Base-by-base conservation (phyloP, 2,329 filamentous ascomycete species). In the Phialocephala subalpina region DNA sequence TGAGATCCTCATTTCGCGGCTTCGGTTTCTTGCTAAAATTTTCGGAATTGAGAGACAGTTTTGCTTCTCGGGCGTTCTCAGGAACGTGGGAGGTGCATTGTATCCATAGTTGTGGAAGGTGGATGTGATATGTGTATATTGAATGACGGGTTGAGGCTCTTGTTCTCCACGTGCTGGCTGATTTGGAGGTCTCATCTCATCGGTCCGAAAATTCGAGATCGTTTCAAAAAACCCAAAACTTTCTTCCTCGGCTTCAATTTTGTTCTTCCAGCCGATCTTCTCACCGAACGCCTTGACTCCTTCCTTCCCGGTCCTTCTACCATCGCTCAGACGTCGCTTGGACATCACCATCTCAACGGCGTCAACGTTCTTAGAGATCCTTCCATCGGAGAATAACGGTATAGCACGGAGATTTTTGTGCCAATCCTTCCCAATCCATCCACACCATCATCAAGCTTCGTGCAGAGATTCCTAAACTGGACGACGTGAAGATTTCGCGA, bases 61-160 rank as follows among this genome's bases (percentile, higher is more conserved):
- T 33, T 33, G 29, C n/a, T n/a, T 33, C 29, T 42, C 40, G 40
- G 40, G 14, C 40, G 40, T 42, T 42, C 40, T 42, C 6, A 18
- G 18, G 14, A 42, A 42, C 40, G 40, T 42, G 40, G 40, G 40
- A 42, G 12, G 40, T 42, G 40, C 40, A 42, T 42, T 16, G n/a
- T 42, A 42, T 42, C 40, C 40, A 42, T 42, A 42, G 40, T 42
- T n/a, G 16, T 16, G 40, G 40, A 42, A 42, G 40, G 40, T 42
- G 40, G 40, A 18, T 18, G 16, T 42, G 40, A 6, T 18, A 42
- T 6, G 16, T 2, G 16, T 42, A 42, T 42, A 42, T 42, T 42
- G 40, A n/a, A 6, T 16, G 16, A 18, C 14, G n/a, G 16, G 40
- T 18, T 42, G 40, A 42, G 40, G 7, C 40, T 42, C 40, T 42